These are phyloP conservation scores for Akanthomyces muscarius DNA, from an alignment of 2,329 filamentous ascomycete species.

Conservation along the genomic window DNA sequence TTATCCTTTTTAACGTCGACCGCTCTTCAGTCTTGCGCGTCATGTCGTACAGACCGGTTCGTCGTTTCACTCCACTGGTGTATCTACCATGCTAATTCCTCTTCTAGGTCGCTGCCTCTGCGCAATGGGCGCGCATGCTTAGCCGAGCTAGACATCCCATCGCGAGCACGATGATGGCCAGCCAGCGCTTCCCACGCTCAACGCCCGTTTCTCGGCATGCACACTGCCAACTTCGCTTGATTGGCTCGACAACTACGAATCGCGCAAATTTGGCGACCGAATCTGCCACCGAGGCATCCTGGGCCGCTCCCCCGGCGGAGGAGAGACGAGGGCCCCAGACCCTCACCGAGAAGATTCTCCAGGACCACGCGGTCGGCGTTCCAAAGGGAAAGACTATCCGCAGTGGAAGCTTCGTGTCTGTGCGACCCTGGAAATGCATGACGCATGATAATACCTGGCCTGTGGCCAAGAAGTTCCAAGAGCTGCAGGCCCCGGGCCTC, in stretches of 20 bases:
- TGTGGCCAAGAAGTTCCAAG: conserved; percentile 71
- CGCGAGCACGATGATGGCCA: neutral
- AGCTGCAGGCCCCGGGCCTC: conserved; percentile 69
- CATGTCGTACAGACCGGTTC: conserved; percentile 13
- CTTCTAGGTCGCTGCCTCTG: conserved; percentile 2
- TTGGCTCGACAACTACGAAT: neutral
- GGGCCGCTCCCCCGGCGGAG: neutral
- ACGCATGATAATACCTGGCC: conserved; percentile 83
- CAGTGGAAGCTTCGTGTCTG: conserved; percentile 78
- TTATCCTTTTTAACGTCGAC: neutral
- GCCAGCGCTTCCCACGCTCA: neutral
- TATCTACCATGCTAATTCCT: neutral
- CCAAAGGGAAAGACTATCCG: conserved; percentile 69
- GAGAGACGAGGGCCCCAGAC: conserved; percentile 60
- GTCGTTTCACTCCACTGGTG: neutral
- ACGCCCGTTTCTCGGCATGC: neutral
- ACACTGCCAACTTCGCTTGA: neutral
- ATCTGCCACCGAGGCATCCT: neutral
- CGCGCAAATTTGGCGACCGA: neutral
- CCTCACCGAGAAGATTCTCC: conserved; percentile 88
- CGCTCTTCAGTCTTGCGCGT: neutral
- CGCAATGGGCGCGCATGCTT: conserved; percentile 7
- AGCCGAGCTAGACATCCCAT: neutral
- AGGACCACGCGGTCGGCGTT: conserved; percentile 73
- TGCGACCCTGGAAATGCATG: conserved; percentile 71